phyloP scores from a whole-genome alignment of 306 rosid species.

The Gastrolobium bilobum region DNA sequence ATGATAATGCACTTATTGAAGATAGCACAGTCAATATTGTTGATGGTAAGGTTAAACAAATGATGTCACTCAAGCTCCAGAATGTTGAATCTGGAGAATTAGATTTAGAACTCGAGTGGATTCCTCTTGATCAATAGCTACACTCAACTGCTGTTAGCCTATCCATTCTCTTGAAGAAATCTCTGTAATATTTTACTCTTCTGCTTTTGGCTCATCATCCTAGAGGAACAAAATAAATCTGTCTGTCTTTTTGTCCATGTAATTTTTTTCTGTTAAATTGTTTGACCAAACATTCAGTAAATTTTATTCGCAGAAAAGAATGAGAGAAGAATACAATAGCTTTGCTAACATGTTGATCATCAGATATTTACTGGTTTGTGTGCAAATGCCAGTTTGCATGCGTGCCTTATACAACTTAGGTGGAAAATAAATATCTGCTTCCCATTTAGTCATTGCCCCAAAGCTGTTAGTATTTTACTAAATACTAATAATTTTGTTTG shows the following conservation, averaged over 20 bases:
- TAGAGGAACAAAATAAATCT: conserved; percentile 42
- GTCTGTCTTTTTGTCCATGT: conserved; percentile 40
- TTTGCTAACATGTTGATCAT: conserved; percentile 4
- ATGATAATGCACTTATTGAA: conserved; percentile 80
- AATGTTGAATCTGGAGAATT: conserved; percentile 93
- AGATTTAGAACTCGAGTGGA: conserved; percentile 91
- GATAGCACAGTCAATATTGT: conserved; percentile 84
- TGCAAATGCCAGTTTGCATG: background rate
- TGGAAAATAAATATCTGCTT: conserved; percentile 16
- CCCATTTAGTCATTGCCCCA: background rate
- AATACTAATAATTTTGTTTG: background rate
- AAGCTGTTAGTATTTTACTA: background rate
- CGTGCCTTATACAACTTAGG: background rate
- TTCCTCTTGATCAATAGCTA: conserved; percentile 90
- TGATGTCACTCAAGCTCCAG: conserved; percentile 81
- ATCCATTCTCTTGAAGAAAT: conserved; percentile 49
- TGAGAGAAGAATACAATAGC: background rate
- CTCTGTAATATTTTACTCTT: conserved; percentile 45
- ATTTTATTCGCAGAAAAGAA: conserved; percentile 30
- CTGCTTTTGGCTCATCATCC: conserved; percentile 33
- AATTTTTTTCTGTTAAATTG: conserved; percentile 38
- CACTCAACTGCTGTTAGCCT: conserved; percentile 36
- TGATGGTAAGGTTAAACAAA: conserved; percentile 84
- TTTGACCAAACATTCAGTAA: conserved; percentile 41
- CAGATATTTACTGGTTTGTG: conserved; percentile 7